These are phyloP conservation scores for Thraustochytrium sp. DNA, from an alignment of 352 stramenopile genomes.

Conservation along the genomic window DNA sequence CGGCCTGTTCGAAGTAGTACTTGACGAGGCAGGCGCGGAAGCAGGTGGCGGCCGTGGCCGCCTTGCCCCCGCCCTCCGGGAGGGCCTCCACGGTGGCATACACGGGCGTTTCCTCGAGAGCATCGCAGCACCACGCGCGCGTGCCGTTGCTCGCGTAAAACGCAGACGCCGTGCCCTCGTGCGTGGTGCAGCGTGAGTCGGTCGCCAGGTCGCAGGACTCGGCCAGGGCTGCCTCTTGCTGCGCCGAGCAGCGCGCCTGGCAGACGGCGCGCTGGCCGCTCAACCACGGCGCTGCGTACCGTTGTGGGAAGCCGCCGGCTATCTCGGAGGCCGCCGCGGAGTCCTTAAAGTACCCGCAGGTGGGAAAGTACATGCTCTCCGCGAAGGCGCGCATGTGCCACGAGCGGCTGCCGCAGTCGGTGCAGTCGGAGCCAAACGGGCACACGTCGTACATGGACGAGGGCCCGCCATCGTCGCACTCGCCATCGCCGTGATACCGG, in stretches of 20 bases:
- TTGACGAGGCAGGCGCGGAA: constrained; percentile 1
- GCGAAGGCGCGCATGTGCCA: neutral
- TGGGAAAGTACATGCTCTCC: neutral
- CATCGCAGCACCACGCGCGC: constrained; percentile 17
- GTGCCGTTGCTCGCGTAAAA: neutral
- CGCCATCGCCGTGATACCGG: constrained; percentile 39
- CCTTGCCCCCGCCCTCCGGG: neutral
- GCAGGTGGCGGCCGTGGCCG: neutral
- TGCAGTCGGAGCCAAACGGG: neutral
- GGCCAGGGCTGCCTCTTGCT: neutral
- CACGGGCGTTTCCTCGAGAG: neutral
- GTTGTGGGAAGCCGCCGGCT: neutral
- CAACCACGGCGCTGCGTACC: neutral
- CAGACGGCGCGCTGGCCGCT: neutral
- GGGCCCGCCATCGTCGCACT: constrained; percentile 42
- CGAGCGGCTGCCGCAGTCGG: neutral
- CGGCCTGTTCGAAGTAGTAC: constrained; percentile 24
- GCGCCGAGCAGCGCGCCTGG: neutral
- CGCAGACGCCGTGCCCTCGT: neutral
- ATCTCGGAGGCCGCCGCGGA: neutral
- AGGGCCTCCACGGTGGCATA: neutral
- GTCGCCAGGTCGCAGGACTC: neutral
- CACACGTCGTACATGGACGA: neutral
- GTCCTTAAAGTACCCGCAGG: constrained; percentile 10
- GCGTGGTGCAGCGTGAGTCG: neutral